Evolutionary conservation across 805 yeast species (phyloP).

Genomic region (Cyberlindnera mississippiensis): DNA sequence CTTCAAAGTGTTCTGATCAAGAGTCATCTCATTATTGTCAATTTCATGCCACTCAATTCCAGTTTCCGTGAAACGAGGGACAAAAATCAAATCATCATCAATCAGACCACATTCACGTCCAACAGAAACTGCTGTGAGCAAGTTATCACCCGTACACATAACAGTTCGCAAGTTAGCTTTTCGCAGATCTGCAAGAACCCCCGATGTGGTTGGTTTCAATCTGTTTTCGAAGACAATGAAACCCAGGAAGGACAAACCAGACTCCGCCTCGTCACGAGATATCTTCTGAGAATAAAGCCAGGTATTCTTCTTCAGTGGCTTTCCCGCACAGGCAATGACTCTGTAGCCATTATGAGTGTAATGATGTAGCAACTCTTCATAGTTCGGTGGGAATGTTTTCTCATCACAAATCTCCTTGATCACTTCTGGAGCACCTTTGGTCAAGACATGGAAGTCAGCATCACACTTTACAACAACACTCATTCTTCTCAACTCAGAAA

Average conservation of each 20-base stretch:
- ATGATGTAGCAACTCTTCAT: conserved; percentile 65
- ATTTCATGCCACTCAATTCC: conserved; percentile 61
- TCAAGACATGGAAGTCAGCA: conserved; percentile 48
- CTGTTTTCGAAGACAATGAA: conserved; percentile 92
- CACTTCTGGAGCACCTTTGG: conserved; percentile 98
- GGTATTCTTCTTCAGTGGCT: conserved; percentile 40
- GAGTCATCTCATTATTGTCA: conserved; percentile 45
- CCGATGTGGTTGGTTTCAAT: conserved; percentile 63
- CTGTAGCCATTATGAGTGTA: conserved; percentile 94
- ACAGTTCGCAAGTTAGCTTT: conserved; percentile 75
- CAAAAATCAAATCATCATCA: conserved; percentile 44
- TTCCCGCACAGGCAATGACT: conserved; percentile 91
- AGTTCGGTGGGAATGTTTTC: conserved; percentile 68
- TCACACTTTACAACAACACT: conserved; percentile 65
- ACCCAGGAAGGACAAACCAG: conserved; percentile 70
- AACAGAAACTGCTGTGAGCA: conserved; percentile 91
- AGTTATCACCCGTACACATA: conserved; percentile 98
- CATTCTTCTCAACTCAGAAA: conserved; percentile 85
- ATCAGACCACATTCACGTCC: conserved; percentile 79
- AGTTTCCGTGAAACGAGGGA: conserved; percentile 53
- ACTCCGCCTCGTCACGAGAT: conserved; percentile 65
- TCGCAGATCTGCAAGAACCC: conserved; percentile 54
- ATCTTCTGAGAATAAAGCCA: conserved; percentile 48
- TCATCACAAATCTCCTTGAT: conserved; percentile 74
- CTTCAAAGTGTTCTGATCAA: conserved; percentile 63